Evolutionary conservation across 2,329 filamentous ascomycete species (phyloP).

Genomic region (Septoria petroselini): DNA sequence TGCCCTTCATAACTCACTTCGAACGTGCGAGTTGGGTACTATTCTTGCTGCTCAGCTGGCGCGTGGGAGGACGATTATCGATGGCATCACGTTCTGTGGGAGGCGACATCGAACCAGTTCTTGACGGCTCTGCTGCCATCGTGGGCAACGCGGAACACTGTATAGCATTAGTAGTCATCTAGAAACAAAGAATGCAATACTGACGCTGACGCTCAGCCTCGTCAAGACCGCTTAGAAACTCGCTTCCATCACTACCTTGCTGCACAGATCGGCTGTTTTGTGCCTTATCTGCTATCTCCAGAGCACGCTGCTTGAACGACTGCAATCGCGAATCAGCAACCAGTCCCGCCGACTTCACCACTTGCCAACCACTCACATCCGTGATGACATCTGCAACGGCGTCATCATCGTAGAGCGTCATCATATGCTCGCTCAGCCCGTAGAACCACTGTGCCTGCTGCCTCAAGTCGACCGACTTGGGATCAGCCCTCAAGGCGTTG

Average conservation of each 20-base stretch:
- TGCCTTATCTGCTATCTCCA: constrained; percentile 83
- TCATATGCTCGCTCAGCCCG: constrained; percentile 74
- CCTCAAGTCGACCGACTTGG: constrained; percentile 77
- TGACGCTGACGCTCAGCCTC: constrained; percentile 71
- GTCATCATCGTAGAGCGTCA: constrained; percentile 90
- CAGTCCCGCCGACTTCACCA: background rate
- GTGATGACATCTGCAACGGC: constrained; percentile 63
- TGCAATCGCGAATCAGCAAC: constrained; percentile 36
- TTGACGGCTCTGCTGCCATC: constrained; percentile 48
- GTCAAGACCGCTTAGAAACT: constrained; percentile 84
- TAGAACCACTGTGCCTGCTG: constrained; percentile 86
- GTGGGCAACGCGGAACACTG: constrained; percentile 50
- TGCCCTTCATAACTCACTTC: too few species aligned
- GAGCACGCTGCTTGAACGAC: constrained; percentile 77
- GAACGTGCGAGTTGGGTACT: too few species aligned
- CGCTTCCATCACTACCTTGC: constrained; percentile 47
- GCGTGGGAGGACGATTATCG: too few species aligned
- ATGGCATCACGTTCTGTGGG: constrained; percentile 4
- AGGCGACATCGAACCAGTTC: constrained; percentile 38
- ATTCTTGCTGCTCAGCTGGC: too few species aligned
- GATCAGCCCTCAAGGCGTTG: constrained; percentile 87
- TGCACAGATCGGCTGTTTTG: constrained; percentile 64
- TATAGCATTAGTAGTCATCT: background rate
- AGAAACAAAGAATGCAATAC: background rate
- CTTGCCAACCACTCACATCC: constrained; percentile 37